Evolutionary conservation across 208 protist species (phyloP).

Genomic region (Blechomonas ayalai): DNA sequence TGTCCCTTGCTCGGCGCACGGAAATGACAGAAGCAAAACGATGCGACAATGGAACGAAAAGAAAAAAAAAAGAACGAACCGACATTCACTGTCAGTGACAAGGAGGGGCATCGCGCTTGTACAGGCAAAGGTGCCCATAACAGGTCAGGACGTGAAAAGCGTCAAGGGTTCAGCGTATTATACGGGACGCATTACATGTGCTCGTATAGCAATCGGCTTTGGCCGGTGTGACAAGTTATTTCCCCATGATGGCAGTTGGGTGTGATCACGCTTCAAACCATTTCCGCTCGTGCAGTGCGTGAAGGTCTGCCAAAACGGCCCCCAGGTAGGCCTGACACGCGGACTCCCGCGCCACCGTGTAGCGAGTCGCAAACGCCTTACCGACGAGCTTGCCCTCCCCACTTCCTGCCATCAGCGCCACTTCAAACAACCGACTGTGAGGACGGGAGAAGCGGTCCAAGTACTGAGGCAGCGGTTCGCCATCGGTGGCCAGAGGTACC

Average conservation of each 20-base stretch:
- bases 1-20: too few relatives aligned
- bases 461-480: conserved; percentile 30
- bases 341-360: conserved; percentile 59
- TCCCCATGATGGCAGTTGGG: not conserved
- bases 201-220: too few relatives aligned
- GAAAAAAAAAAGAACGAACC: not conserved
- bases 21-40: too few relatives aligned
- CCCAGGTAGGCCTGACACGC: conserved; percentile 58
- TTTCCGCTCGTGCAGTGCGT: conserved; percentile 10
- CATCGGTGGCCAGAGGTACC: conserved; percentile 60
- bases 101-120: too few relatives aligned
- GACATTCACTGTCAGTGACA: too few relatives aligned
- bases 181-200: too few relatives aligned
- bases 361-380: conserved; percentile 41
- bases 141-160: too few relatives aligned
- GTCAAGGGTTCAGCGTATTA: too few relatives aligned
- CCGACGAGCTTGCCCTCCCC: conserved; percentile 34
- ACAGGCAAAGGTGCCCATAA: too few relatives aligned
- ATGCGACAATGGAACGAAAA: too few relatives aligned
- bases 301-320: conserved; percentile 47
- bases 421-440: conserved; percentile 69
- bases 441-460: conserved; percentile 36
- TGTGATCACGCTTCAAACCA: too few relatives aligned
- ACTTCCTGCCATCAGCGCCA: conserved; percentile 40
- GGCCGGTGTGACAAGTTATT: too few relatives aligned